Evolutionary conservation across 2,329 filamentous ascomycete species (phyloP), one percentile per base, ranked within the genome.

Genomic region (Nemania sp.): DNA sequence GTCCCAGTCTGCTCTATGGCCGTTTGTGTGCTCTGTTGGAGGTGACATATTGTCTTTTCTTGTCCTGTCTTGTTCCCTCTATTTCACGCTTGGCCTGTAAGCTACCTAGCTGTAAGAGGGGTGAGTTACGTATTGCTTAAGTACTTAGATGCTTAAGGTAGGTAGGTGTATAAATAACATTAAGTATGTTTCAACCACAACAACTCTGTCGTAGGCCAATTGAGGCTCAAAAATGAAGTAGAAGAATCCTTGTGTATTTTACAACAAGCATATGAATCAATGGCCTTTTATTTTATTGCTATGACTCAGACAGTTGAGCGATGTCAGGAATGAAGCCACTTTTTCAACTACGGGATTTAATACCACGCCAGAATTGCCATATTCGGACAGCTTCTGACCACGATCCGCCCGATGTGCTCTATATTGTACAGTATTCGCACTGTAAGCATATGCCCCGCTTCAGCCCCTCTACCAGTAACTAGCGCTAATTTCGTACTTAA

Each of bases 1-100:
- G 11, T 83, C 80, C 89, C 89, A 92, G 67, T 66, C 62, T 55
- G 61, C 26, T n/a, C 15, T 29, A 8, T 55, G 49, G 32, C 69
- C 65, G 57, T 73, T 70, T 60, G 70, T 47, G 18, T 32, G 24
- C 49, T 70, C 58, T 35, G 58, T 35, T 11, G 62, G 65, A 27
- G 67, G 41, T 41, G 72, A 29, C 72, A 73, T 73, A 26, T 35
- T 54, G 51, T n/a, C n/a, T n/a, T n/a, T n/a, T n/a, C n/a, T n/a
- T n/a, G n/a, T n/a, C n/a, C n/a, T n/a, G n/a, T n/a, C 11, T 54
- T 41, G 11, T 43, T 13, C 47, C 58, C 15, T 52, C 47, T 27
- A 20, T 20, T 26, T 29, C 5, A 26, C 20, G 56, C 41, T 49
- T 24, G 13, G 18, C 15, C 41, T 45, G 13, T 18, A 15, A 10